Base-by-base conservation (phyloP, 2,329 filamentous ascomycete genomes). In the Colletotrichum sp. region DNA sequence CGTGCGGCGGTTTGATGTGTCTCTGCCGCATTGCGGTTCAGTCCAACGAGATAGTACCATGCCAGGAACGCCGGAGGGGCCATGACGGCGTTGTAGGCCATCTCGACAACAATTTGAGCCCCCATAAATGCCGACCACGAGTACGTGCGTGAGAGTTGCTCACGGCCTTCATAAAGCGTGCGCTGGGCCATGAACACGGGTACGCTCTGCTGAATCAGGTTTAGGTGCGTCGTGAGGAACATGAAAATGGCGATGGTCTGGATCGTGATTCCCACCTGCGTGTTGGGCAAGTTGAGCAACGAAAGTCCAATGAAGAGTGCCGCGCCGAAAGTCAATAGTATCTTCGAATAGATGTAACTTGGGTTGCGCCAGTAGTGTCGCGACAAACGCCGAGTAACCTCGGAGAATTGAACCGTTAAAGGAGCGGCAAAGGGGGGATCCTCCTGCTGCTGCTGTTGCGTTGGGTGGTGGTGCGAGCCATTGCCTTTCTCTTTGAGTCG, bases 281-380 rank as follows among this genome's bases (percentile, higher is more conserved):
- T 91, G 76, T 89, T 89, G 30, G 90, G 86, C 4, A 91, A 88
- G 28, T 92, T 89, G 82, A 90, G 91, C 80, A 94, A 93, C 0
- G 91, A 93, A 79, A 94, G 91, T 2, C 93, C 93, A 75, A 94
- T 92, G 83, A 94, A 94, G 22, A 75, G 73, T n/a, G 73, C 82
- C 18, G 80, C 71, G 22, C 88, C 81, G 39, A 89, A 84, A 76
- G 89, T 91, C 43, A 95, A 89, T 2, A 88, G 82, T 1, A 89
- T 79, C 84, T 96, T 96, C 65, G 92, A 91, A 84, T 94, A 95
- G 79, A 96, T 92, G 84, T 96, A 96, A 3, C 89, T 87, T 0
- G 94, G 94, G 2, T 89, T 94, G 68, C 94, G 91, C 94, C 94
- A 96, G 86, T 95, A 95, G 82, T 96, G 94, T 79, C 93, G 88